Conservation (phyloP, 257 asterid genomes). For the Capsicum baccatum region DNA sequence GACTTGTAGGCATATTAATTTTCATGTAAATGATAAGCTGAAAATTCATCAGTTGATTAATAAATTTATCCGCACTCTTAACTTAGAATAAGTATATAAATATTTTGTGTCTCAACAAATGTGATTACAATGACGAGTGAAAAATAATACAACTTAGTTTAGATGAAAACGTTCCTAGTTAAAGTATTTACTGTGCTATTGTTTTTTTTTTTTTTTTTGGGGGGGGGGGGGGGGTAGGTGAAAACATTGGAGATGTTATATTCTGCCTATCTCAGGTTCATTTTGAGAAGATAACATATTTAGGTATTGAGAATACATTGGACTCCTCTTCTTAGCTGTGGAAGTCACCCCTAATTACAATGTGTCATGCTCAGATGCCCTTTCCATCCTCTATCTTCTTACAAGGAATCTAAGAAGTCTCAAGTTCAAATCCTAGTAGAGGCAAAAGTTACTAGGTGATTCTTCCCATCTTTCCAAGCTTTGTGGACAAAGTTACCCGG, state of each 20-base stretch:
- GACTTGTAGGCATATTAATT: not conserved
- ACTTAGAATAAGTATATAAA: not conserved
- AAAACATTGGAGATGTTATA: slow-evolving; percentile 6
- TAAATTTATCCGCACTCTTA: not conserved
- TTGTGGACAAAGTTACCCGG: not conserved
- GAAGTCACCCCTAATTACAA: slow-evolving; percentile 16
- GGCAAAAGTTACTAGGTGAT: not conserved
- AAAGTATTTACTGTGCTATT: slow-evolving; percentile 18
- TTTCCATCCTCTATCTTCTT: not conserved
- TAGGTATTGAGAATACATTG: not conserved
- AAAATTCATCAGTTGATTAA: not conserved
- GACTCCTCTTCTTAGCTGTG: not conserved
- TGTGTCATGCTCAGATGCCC: not conserved
- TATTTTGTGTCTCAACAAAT: not conserved
- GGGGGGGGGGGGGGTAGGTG: not conserved
- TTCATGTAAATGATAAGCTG: slow-evolving; percentile 10
- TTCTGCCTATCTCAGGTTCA: not conserved
- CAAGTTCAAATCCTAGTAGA: not conserved
- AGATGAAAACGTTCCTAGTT: not conserved
- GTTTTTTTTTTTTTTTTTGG: too few relatives aligned
- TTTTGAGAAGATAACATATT: not conserved
- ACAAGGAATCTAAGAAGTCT: not conserved
- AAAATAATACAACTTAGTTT: slow-evolving; percentile 2
- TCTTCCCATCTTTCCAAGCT: slow-evolving; percentile 5
- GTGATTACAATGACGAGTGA: slow-evolving; percentile 1